Percentiles rank a stretch among this genome's conserved stretches.
Evolutionary conservation across 2,329 filamentous ascomycete genomes (phyloP).

Genomic region (Alternaria postmessia): DNA sequence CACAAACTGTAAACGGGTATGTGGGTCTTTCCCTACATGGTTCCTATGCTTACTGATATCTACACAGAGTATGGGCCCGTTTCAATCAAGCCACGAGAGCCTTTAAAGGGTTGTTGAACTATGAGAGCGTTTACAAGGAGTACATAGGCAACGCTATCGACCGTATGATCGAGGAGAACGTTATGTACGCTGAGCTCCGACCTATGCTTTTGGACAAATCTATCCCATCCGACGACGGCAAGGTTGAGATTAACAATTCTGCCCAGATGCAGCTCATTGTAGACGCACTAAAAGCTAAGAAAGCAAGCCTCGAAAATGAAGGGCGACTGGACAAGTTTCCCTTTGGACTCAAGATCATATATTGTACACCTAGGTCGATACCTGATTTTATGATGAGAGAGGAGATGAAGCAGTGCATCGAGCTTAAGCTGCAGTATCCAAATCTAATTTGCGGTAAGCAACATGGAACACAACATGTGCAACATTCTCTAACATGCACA

Average conservation of each 20-base stretch:
- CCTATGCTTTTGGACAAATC: slow-evolving; percentile 74
- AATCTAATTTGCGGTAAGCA: slow-evolving; percentile 69
- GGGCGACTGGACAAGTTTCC: slow-evolving; percentile 59
- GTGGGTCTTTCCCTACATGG: slow-evolving; percentile 20
- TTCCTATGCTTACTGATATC: background rate
- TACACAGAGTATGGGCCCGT: slow-evolving; percentile 60
- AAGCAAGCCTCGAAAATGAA: slow-evolving; percentile 40
- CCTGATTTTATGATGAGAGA: slow-evolving; percentile 55
- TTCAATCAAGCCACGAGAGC: slow-evolving; percentile 75
- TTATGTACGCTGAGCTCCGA: slow-evolving; percentile 75
- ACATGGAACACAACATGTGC: background rate
- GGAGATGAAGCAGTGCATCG: slow-evolving; percentile 68
- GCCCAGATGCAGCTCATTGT: slow-evolving; percentile 63
- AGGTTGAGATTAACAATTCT: slow-evolving; percentile 60
- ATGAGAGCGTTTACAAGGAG: slow-evolving; percentile 66
- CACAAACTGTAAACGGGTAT: slow-evolving; percentile 63
- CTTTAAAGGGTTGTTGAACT: slow-evolving; percentile 77
- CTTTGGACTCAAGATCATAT: slow-evolving; percentile 73
- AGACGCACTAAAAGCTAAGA: slow-evolving; percentile 56
- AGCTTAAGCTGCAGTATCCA: slow-evolving; percentile 65
- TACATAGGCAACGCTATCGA: slow-evolving; percentile 69
- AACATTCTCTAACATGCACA: slow-evolving; percentile 37
- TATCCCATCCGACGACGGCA: slow-evolving; percentile 67
- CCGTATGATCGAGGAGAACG: slow-evolving; percentile 69
- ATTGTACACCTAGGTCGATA: slow-evolving; percentile 73